phyloP scores from a whole-genome alignment of 495 filamentous ascomycete species.

The Choiromyces venosus region DNA sequence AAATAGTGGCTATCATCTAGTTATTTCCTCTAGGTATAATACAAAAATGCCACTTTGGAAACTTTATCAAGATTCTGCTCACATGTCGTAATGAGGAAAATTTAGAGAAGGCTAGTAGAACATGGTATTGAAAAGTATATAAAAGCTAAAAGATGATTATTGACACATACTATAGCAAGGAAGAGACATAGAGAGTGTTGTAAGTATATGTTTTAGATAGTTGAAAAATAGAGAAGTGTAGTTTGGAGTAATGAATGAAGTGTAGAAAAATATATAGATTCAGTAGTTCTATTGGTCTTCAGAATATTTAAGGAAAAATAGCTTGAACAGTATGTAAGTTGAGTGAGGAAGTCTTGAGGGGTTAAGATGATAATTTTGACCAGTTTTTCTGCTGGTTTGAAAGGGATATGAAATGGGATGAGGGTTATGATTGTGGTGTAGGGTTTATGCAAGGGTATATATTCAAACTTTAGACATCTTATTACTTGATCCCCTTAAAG shows the following conservation, averaged over 20 bases:
- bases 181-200: neutral
- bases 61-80: neutral
- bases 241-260: conserved; percentile 1
- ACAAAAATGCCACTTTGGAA: neutral
- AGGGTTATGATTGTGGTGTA: neutral
- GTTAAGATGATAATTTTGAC: neutral
- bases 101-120: conserved; percentile 4
- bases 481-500: too few species aligned
- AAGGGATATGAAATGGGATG: neutral
- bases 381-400: neutral
- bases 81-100: neutral
- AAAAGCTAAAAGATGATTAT: neutral
- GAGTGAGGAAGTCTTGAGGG: neutral
- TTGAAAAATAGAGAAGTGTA: neutral
- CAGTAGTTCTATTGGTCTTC: too few species aligned
- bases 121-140: conserved; percentile 2
- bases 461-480: too few species aligned
- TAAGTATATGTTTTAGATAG: neutral
- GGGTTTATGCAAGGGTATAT: too few species aligned
- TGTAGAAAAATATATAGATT: conserved; percentile 3
- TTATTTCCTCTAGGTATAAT: too few species aligned
- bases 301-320: conserved; percentile 7
- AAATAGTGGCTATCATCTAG: neutral
- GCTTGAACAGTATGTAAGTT: neutral
- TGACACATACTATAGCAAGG: neutral